Base-by-base conservation (phyloP, 176 grass and related monocot species). In the Pontederia paniculata region DNA sequence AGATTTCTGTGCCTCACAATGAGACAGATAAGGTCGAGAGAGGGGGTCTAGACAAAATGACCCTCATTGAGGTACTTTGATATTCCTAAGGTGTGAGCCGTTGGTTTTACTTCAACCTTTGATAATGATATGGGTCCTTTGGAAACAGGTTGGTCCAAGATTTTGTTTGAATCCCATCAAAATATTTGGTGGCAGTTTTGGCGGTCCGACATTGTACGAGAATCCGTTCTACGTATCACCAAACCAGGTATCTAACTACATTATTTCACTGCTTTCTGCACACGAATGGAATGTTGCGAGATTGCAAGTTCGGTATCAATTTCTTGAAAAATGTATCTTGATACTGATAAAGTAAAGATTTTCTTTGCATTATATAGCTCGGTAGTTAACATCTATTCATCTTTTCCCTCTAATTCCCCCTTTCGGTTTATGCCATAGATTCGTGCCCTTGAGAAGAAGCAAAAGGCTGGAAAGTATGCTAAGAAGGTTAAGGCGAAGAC, bases 151-250 rank as follows among this genome's bases (percentile, higher is more conserved):
- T 54, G 93, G 93, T 17, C 93, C 93, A 19, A 90, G 93, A 74
- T 97, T 91, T 75, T 97, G 86, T 76, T 97, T 97, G 83, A 97
- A 97, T 57, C 86, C 93, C 48, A 97, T 97, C 75, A 97, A 90
- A 76, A 97, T 97, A 57, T 97, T 97, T 77, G 86, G 80, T 19
- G 80, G 93, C 68, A 97, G 80, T 84, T 91, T 97, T 60, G 93
- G 93, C 68, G 86, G 80, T 15, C 83, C 93, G n/a, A 91, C 78
- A 54, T 77, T 90, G 42, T 98, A 91, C 12, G 83, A 98, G 75
- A 98, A 98, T 14, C 86, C 93, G 20, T 87, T 72, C 48, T 98
- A 91, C 37, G 75, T 98, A 48, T 98, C 93, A 73, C 93, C 87
- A 16, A 98, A 97, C 58, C 86, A 98, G 93, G 93, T 98, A 81